Conservation (phyloP, 768 basidiomycete genomes). For the Pisolithus albus region DNA sequence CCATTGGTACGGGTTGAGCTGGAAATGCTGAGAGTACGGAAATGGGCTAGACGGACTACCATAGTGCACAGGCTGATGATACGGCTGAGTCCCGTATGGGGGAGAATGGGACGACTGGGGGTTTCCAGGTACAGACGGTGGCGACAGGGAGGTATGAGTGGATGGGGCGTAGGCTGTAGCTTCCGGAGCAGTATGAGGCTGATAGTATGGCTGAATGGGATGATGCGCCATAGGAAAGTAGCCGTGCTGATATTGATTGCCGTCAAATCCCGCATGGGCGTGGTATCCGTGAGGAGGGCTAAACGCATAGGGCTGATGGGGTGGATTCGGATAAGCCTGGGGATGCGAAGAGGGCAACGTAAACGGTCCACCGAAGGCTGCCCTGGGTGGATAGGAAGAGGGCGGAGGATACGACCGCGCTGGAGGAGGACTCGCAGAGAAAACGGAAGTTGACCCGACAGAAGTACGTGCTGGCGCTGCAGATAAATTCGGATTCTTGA, state of each 20-base stretch:
- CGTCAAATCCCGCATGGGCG: slow-evolving; percentile 29
- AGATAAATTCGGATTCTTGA: background rate
- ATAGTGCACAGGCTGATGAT: slow-evolving; percentile 14
- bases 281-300: slow-evolving; percentile 30
- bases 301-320: slow-evolving; percentile 27
- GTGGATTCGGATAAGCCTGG: slow-evolving; percentile 21
- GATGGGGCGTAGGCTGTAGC: slow-evolving; percentile 20
- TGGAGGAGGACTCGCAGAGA: slow-evolving; percentile 18
- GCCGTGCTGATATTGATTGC: slow-evolving; percentile 33
- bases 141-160: slow-evolving; percentile 17
- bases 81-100: slow-evolving; percentile 19
- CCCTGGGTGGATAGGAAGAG: slow-evolving; percentile 28
- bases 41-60: slow-evolving; percentile 29
- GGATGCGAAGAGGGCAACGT: slow-evolving; percentile 38
- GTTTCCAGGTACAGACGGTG: slow-evolving; percentile 18
- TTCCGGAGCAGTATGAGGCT: slow-evolving; percentile 32
- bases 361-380: slow-evolving; percentile 40
- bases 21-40: slow-evolving; percentile 32
- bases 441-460: slow-evolving; percentile 6
- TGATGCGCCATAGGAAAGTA: slow-evolving; percentile 34
- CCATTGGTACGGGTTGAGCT: slow-evolving; percentile 40
- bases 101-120: slow-evolving; percentile 11
- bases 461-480: background rate
- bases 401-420: slow-evolving; percentile 19
- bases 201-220: slow-evolving; percentile 32